Evolutionary conservation across 352 stramenopile species (phyloP).

Genomic region (Phytophthora hybrid): DNA sequence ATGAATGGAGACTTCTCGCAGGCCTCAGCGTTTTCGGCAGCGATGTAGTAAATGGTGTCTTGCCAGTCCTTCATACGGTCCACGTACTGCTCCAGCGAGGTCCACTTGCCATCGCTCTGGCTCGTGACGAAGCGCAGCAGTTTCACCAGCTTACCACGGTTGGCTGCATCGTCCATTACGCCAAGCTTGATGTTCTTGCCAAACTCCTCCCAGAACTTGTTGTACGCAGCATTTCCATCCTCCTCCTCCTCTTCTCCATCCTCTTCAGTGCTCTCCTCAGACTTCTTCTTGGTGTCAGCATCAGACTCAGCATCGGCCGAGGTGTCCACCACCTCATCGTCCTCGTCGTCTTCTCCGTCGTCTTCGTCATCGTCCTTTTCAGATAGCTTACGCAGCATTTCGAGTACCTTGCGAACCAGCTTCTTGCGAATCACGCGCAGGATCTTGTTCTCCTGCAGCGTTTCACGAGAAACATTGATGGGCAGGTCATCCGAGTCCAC

Average conservation of each 20-base stretch:
- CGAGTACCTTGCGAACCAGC: constrained; percentile 98
- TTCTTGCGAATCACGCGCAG: constrained; percentile 99
- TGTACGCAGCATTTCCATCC: constrained; percentile 92
- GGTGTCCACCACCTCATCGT: constrained; percentile 57
- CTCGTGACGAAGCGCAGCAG: constrained; percentile 97
- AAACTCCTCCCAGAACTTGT: constrained; percentile 99
- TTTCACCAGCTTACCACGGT: constrained; percentile 96
- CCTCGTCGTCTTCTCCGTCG: constrained; percentile 62
- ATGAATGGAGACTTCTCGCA: constrained; percentile 97
- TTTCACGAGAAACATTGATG: constrained; percentile 99
- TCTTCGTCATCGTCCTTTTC: constrained; percentile 90
- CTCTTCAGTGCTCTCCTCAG: constrained; percentile 45
- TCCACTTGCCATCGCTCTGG: constrained; percentile 93
- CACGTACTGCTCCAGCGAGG: constrained; percentile 97
- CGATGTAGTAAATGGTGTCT: constrained; percentile 99
- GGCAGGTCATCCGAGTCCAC: constrained; percentile 99
- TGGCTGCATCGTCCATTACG: constrained; percentile 97
- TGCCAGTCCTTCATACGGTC: constrained; percentile 99
- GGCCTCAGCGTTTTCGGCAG: constrained; percentile 93
- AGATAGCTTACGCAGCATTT: constrained; percentile 97
- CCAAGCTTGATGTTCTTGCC: constrained; percentile 99
- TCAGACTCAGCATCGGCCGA: constrained; percentile 69
- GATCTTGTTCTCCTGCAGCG: constrained; percentile 99
- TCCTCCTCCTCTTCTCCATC: constrained; percentile 65
- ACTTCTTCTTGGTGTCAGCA: constrained; percentile 84